Evolutionary conservation across 345 rosid genomes (phyloP).

Genomic region (Rhizophora apiculata): DNA sequence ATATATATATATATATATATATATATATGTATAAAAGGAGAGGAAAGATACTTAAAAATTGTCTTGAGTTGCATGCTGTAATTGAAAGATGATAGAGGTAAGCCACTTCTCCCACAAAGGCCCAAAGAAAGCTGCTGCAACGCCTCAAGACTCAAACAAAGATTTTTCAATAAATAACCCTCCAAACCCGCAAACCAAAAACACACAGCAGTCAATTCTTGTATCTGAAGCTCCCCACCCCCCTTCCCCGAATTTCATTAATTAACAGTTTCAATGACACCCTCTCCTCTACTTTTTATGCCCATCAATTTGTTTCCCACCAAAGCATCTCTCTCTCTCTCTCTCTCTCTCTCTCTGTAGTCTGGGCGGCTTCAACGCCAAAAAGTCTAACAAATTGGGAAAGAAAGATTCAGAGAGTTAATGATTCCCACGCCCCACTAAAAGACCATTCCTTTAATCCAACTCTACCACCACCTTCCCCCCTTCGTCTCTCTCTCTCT

Average conservation of each 20-base stretch:
- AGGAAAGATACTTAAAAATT: too few species aligned
- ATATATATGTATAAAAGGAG: too few species aligned
- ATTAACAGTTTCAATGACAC: background rate
- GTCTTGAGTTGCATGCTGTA: too few species aligned
- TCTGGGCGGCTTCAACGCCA: slow-evolving; percentile 29
- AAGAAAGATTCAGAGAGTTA: slow-evolving; percentile 8
- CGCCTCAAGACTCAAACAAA: too few species aligned
- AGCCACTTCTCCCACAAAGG: too few species aligned
- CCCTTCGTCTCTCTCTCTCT: slow-evolving; percentile 8
- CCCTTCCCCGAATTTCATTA: background rate
- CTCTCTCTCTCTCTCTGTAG: background rate
- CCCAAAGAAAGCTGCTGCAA: too few species aligned
- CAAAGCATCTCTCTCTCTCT: slow-evolving; percentile 5
- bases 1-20: too few species aligned
- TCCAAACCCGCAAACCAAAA: too few species aligned
- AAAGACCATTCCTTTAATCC: slow-evolving; percentile 35
- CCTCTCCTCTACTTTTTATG: too few species aligned
- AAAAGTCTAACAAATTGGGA: background rate
- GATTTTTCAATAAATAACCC: too few species aligned
- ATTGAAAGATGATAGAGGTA: too few species aligned
- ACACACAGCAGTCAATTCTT: too few species aligned
- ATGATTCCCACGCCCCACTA: slow-evolving; percentile 39
- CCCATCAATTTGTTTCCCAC: slow-evolving; percentile 34
- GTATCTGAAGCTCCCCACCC: background rate
- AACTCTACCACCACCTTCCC: slow-evolving; percentile 30